Base-by-base conservation (phyloP, 2,329 filamentous ascomycete genomes). In the Neopestalotiopsis clavispora region DNA sequence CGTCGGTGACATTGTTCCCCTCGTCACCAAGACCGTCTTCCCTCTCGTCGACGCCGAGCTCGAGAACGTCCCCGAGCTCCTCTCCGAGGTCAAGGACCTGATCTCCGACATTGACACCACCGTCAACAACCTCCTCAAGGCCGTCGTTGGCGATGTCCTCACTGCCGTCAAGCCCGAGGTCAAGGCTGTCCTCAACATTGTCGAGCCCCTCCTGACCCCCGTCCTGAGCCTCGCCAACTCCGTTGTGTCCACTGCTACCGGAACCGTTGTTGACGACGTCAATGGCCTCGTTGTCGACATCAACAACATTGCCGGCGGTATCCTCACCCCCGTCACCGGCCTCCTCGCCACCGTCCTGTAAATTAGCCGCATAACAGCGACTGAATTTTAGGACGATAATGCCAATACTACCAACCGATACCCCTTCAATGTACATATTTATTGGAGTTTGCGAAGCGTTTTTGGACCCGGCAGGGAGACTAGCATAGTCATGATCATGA, bases 91-190 rank as follows among this genome's bases (percentile, higher is more conserved):
- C 20, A 67, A 72, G 38, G 49, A 68, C 13, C 70, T 78, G n/a
- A 71, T 71, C 70, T 72, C 71, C 66, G 70, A 67, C 52, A 42
- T 78, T 20, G 68, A 75, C 68, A 20, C 57, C 13, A 73, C 72
- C 40, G 68, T 69, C 40, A 58, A 72, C 32, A 62, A 72, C 40
- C 40, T 76, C 49, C 68, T 72, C 34, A 65, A 70, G 49, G 66
- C 57, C 17, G 67, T 77, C 20, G 59, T 34, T 52, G 60, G 64
- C 40, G 76, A 75, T 68, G 72, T 73, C 68, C 63, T 75, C 3
- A 64, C 66, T 58, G 57, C 70, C 28, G 42, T 77, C 69, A 71
- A 75, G 72, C 72, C 74, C 20, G 75, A 78, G 70, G 71, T 79
- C 23, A 72, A 75, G 68, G 70, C 70, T 67, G 73, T 75, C 64